phyloP scores from a whole-genome alignment of 441 rosid genomes.

The Croton setiger region DNA sequence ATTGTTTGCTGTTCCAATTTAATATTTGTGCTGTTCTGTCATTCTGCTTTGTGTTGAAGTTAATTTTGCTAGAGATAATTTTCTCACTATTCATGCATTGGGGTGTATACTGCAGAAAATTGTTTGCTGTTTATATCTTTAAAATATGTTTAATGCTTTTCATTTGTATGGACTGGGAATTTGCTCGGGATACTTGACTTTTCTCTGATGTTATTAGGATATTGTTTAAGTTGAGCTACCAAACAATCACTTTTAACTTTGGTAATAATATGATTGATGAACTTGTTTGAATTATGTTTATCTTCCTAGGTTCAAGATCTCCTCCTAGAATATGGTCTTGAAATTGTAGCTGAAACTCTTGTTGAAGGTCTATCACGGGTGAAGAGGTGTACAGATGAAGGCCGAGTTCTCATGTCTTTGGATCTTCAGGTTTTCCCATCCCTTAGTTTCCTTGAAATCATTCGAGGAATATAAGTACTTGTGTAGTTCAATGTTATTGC shows the following conservation, averaged over 20 bases:
- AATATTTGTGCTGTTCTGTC: neutral
- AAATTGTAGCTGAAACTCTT: constrained; percentile 87
- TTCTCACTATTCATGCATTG: neutral
- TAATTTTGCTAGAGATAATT: neutral
- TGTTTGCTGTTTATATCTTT: neutral
- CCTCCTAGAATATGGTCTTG: constrained; percentile 79
- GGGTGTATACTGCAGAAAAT: constrained; percentile 5
- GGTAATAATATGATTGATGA: neutral
- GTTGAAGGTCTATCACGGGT: constrained; percentile 93
- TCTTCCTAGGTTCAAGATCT: constrained; percentile 67
- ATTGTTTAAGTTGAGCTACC: neutral
- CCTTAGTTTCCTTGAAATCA: neutral
- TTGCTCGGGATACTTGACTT: neutral
- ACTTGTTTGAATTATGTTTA: constrained; percentile 13
- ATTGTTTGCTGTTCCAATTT: neutral
- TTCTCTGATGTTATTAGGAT: neutral
- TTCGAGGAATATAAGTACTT: constrained; percentile 5
- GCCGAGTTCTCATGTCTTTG: constrained; percentile 92
- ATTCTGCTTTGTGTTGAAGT: neutral
- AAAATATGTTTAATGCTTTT: neutral
- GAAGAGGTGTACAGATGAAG: constrained; percentile 93
- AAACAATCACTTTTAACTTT: neutral
- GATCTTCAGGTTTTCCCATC: constrained; percentile 71
- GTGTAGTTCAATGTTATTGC: neutral
- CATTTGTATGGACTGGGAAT: neutral